Base-by-base conservation (phyloP, 78 protist species). In the Chrysochromulina parva region DNA sequence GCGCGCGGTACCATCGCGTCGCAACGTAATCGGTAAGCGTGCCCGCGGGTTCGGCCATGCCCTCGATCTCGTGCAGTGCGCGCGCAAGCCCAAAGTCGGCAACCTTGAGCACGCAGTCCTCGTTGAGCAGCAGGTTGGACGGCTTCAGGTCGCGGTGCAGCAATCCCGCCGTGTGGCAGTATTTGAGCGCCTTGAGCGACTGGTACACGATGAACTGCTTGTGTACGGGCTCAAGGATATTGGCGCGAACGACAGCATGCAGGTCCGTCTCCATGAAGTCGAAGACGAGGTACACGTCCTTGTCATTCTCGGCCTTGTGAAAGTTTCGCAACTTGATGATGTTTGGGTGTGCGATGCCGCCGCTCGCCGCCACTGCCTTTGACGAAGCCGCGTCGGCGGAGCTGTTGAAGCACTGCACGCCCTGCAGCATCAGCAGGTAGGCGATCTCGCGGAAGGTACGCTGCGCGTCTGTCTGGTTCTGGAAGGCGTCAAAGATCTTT, bases 391-490 rank as follows among this genome's bases (percentile, higher is more conserved):
- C 66, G 16, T 11, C 66, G 66, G 66, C 66, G 66, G 26, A 16
- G 66, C 66, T 60, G 26, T 60, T 16, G 26, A 60, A 17, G 26
- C 66, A 60, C 11, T 16, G 26, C 66, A 60, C 66, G 26, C 16
- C 66, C 66, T 17, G 28, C 19, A 62, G 86, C 66, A 26, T 73
- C 91, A 96, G 98, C 26, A 98, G 93, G 88, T 96, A 98, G 97
- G 97, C 95, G 85, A 98, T 97, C 86, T 98, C 99, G 48, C 99
- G 95, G 95, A 95, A 98, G 22, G 99, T 98, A 22, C 99, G 95
- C 94, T 98, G 99, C 24, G 99, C 98, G 80, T 98, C 99, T 2
- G 99, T 98, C 9, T 97, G 97, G 93, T 98, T 98, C 50, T 92
- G 94, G 57, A 98, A 98, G 55, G 99, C 99, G 76, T 97, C 99